Evolutionary conservation across 1,139 yeast species (phyloP).

Genomic region (Taphrina communis): DNA sequence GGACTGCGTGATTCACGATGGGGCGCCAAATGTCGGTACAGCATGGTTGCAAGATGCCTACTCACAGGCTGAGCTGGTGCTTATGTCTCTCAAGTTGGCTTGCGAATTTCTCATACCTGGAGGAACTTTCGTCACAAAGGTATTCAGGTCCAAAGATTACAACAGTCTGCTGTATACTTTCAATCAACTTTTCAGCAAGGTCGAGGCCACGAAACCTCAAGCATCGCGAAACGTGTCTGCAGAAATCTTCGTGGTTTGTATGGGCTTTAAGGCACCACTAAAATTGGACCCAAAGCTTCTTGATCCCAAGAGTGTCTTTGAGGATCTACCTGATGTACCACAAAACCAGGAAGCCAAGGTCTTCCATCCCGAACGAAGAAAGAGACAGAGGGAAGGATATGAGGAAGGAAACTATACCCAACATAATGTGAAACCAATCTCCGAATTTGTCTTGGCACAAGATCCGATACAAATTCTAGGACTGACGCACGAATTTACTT

Average conservation of each 20-base stretch:
- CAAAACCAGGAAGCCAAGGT: constrained; percentile 89
- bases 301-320: constrained; percentile 92
- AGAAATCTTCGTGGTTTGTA: constrained; percentile 95
- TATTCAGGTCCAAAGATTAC: constrained; percentile 96
- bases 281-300: constrained; percentile 88
- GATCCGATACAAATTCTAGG: constrained; percentile 89
- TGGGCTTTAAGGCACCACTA: constrained; percentile 94
- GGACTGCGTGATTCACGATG: constrained; percentile 94
- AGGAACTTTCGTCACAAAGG: constrained; percentile 96
- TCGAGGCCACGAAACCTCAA: constrained; percentile 98
- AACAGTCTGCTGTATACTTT: constrained; percentile 97
- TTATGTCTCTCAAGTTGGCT: constrained; percentile 90
- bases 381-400: constrained; percentile 93
- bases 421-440: constrained; percentile 72
- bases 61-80: constrained; percentile 92
- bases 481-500: constrained; percentile 60
- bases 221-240: constrained; percentile 96
- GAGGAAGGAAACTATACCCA: constrained; percentile 89
- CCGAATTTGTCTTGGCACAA: constrained; percentile 79
- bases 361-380: constrained; percentile 89
- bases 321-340: constrained; percentile 75
- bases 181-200: constrained; percentile 91
- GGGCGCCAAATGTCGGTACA: constrained; percentile 99
- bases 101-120: constrained; percentile 91
- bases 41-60: constrained; percentile 99